Evolutionary conservation across 129 eudicot species (phyloP), one percentile per base, ranked within the genome.

Genomic region (Flaveria trinervia): DNA sequence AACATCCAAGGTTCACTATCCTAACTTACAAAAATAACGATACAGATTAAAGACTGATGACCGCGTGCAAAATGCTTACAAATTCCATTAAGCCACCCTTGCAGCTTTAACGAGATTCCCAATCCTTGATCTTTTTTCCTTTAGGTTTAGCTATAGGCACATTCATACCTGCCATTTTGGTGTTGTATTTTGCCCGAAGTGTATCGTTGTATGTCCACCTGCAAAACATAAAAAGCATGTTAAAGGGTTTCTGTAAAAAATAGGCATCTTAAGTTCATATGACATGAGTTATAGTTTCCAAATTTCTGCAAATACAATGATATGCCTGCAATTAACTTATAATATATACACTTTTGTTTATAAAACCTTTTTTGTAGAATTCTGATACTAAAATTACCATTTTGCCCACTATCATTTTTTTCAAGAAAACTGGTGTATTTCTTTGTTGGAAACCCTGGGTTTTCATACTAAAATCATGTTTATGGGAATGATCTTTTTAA

Each of bases 121-220:
- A 93, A 68, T 86, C 92, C 87, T 93, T 93, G n/a, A 93, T 73
- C 82, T 93, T 91, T 79, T 86, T 90, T n/a, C 98, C 98, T 83
- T 87, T 93, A 16, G 98, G 98, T 77, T 86, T 93, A 16, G 82
- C 93, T 48, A 93, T 91, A 9, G 98, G 96, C 2, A 84, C 85
- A 81, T 90, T 85, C 93, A 91, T 87, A 33, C 96, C 97, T 17
- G 96, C 98, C 98, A 93, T 93, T 84, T 93, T 89, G 3, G 92
- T 82, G 78, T 91, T 89, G 82, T 93, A 93, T 80, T 89, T 93
- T 41, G 89, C 85, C 56, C 97, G 84, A 25, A 93, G 96, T 50
- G 91, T 83, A 81, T 93, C 96, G 71, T 90, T 93, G 82, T 81
- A 85, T 28, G 97, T 93, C 97, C 98, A 93, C 45, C 98, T 93